Conservation (phyloP, 108 stramenopile species). For the Fragilariopsis cylindrus region DNA sequence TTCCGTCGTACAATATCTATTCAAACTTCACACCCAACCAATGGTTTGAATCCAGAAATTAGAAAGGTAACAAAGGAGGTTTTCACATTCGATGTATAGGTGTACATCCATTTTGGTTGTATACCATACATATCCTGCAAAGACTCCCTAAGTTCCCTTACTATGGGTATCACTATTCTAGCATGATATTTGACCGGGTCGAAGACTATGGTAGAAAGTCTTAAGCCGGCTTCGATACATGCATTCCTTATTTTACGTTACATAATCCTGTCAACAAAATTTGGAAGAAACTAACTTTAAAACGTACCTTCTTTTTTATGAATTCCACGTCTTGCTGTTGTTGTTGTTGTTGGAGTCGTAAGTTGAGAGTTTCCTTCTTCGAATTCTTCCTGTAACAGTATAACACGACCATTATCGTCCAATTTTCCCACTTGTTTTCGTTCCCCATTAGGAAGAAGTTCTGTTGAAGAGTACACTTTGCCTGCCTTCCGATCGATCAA, state of each 20-base stretch:
- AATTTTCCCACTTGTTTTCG: constrained; percentile 49
- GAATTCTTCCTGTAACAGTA: constrained; percentile 21
- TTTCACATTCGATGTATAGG: constrained; percentile 17
- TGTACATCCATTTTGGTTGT: constrained; percentile 12
- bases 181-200: constrained; percentile 59
- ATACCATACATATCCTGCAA: neutral
- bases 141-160: neutral
- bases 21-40: constrained; percentile 65
- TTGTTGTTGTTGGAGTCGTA: too few relatives aligned
- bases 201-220: constrained; percentile 21
- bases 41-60: neutral
- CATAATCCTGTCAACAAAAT: too few relatives aligned
- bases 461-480: constrained; percentile 54
- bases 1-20: constrained; percentile 44
- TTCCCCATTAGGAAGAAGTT: constrained; percentile 44
- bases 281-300: neutral
- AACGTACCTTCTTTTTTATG: neutral
- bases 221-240: constrained; percentile 59
- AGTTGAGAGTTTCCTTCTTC: constrained; percentile 18
- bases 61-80: neutral
- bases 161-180: constrained; percentile 21
- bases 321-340: too few relatives aligned
- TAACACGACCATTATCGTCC: constrained; percentile 18
- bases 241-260: constrained; percentile 7
- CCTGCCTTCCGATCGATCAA: constrained; percentile 48